Base-by-base conservation (phyloP, 2,329 filamentous ascomycete species). In the Fusarium nodosum region DNA sequence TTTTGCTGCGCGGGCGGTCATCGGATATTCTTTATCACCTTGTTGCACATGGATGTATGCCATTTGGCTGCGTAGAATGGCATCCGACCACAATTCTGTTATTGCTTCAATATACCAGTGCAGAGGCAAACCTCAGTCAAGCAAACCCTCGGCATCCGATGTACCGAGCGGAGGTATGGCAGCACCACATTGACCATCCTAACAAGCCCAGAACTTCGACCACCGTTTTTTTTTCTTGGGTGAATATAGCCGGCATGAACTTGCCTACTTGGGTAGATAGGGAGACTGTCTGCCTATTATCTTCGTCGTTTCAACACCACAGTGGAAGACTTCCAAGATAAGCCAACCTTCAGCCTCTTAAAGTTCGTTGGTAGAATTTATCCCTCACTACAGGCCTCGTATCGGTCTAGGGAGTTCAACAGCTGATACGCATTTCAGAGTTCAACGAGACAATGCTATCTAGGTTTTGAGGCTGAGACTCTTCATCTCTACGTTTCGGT, bases 261-360 rank as follows among this genome's bases (percentile, higher is more conserved):
- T 62, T 62, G 45, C 66, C 66, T 41, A 34, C 22, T 57, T 62
- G 31, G 60, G 60, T 66, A 44, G 60, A 52, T 44, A 57, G 39
- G 41, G 30, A 31, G 34, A 38, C 39, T 56, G 33, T 20, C 50
- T 39, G 16, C 60, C 54, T 53, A 61, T 68, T 50, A 41, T 51
- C 24, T 60, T 46, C 13, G 33, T 24, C 28, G 9, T 56, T 46
- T 50, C 9, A 24, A 18, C 46, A 18, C 39, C 38, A 44, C 34
- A 9, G 41, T 52, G 59, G 39, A 41, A 48, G 42, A 28, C 44
- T 38, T 45, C 16, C 33, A 52, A 38, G 42, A 31, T 51, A 45
- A 50, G 33, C 34, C 36, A 55, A 34, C 18, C 18, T 48, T 56
- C 50, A 48, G 20, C 39, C 26, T 64, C 39, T 41, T 45, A 30